Base-by-base conservation (phyloP, 352 stramenopile genomes). In the Pythium brachiatum region DNA sequence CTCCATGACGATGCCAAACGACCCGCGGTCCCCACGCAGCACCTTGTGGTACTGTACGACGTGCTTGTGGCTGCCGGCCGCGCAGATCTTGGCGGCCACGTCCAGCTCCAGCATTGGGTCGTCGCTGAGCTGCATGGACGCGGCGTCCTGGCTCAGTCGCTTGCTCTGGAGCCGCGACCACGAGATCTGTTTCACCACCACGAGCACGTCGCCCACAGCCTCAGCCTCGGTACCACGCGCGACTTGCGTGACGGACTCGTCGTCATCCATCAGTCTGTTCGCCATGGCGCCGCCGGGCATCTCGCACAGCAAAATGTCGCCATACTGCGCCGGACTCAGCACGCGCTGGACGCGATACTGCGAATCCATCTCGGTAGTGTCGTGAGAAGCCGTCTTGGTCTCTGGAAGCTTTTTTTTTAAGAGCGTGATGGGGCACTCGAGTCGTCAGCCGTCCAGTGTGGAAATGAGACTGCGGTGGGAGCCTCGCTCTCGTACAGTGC, bases 1-100 rank as follows among this genome's bases (percentile, higher is more conserved):
- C 60, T 77, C 70, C 54, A 77, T 69, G 39, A 76, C 66, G 21
- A 76, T 57, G 12, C 64, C 58, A 36, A 67, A 58, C 12, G 34
- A 61, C 1, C 48, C 62, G 53, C 60, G 48, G 21, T 64, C 46
- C 21, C 32, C 58, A 7, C 63, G 66, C 38, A 67, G n/a, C 2
- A 65, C 50, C 26, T 63, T 53, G 38, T 62, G 34, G 23, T 62
- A 70, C 39, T 39, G 36, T 4, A 76, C 53, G 21, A 76, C 46
- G 44, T 76, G 60, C 34, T 59, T 55, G 41, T 76, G 69, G 52
- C 50, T 59, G 21, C 69, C 69, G 4, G 51, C 61, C 0, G 47
- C 41, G 15, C 55, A 57, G 25, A 76, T 55, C 18, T 62, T 61
- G 38, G 51, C 53, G 20, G 52, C 53, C 7, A 66, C 54, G 34